Evolutionary conservation across 495 filamentous ascomycete genomes (phyloP).

Genomic region (Neurospora tetrasperma): DNA sequence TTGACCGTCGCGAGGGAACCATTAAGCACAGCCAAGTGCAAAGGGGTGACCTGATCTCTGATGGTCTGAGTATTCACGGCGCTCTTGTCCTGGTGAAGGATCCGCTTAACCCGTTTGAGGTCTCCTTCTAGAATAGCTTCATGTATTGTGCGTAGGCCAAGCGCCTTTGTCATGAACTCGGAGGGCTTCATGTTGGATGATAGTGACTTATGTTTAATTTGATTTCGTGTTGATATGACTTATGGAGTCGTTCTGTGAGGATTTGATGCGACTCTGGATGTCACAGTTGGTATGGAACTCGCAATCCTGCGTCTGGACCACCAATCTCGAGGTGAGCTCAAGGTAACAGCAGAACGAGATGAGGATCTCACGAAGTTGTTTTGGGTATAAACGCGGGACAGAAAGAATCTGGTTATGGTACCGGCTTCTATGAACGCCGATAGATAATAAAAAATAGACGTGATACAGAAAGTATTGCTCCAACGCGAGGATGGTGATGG

Average conservation of each 20-base stretch:
- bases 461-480: not conserved
- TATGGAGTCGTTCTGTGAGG: not conserved
- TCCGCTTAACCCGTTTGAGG: not conserved
- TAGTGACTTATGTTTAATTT: not conserved
- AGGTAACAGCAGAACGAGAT: not conserved
- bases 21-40: not conserved
- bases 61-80: not conserved
- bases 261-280: not conserved
- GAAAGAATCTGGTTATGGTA: not conserved
- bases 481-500: not conserved
- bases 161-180: not conserved
- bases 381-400: fast-evolving
- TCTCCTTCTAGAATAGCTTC: not conserved
- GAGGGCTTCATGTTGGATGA: not conserved
- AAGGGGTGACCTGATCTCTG: not conserved
- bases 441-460: not conserved
- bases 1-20: not conserved
- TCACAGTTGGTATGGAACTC: not conserved
- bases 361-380: not conserved
- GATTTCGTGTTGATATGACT: not conserved
- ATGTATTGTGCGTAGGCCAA: not conserved
- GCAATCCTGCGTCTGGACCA: not conserved
- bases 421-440: not conserved
- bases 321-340: not conserved
- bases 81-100: not conserved